A percentile compares a stretch with the other conserved stretches of the same genome.
Evolutionary conservation across 305 asterid genomes (phyloP).

Genomic region (Ruellia speciosa): DNA sequence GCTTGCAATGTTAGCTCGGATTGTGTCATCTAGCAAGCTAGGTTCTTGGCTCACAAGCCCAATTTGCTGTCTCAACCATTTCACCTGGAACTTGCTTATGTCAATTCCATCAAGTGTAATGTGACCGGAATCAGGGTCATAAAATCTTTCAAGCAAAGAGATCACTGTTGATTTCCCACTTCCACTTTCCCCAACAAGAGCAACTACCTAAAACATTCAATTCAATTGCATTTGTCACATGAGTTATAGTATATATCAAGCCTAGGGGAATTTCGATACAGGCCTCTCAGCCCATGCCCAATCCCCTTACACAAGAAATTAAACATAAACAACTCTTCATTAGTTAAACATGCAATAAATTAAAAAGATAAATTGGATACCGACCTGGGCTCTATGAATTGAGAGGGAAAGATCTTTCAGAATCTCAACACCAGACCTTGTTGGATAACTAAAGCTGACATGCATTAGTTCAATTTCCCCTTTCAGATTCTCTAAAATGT

Average conservation of each 20-base stretch:
- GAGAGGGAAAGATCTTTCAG: constrained; percentile 55
- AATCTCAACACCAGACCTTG: constrained; percentile 67
- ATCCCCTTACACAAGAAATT: no score
- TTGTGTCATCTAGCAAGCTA: constrained; percentile 43
- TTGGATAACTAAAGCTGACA: constrained; percentile 70
- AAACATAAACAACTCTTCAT: no score
- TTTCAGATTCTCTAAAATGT: constrained; percentile 42
- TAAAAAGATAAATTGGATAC: neutral
- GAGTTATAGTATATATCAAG: no score
- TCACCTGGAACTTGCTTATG: constrained; percentile 54
- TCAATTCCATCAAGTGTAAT: constrained; percentile 62
- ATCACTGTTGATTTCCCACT: constrained; percentile 90
- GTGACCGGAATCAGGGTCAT: constrained; percentile 64
- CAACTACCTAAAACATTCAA: constrained; percentile 51
- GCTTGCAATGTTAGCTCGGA: constrained; percentile 54
- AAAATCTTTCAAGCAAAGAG: constrained; percentile 65
- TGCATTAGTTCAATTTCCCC: constrained; percentile 71
- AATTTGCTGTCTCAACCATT: constrained; percentile 67
- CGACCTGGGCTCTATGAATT: constrained; percentile 76
- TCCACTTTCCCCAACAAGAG: constrained; percentile 93
- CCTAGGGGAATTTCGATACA: neutral
- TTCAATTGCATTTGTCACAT: no score
- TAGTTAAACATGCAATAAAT: neutral
- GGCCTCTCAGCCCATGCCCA: no score
- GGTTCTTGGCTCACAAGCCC: constrained; percentile 67